Base-by-base conservation (phyloP, 768 basidiomycete genomes). In the Tephrocybe sp. region DNA sequence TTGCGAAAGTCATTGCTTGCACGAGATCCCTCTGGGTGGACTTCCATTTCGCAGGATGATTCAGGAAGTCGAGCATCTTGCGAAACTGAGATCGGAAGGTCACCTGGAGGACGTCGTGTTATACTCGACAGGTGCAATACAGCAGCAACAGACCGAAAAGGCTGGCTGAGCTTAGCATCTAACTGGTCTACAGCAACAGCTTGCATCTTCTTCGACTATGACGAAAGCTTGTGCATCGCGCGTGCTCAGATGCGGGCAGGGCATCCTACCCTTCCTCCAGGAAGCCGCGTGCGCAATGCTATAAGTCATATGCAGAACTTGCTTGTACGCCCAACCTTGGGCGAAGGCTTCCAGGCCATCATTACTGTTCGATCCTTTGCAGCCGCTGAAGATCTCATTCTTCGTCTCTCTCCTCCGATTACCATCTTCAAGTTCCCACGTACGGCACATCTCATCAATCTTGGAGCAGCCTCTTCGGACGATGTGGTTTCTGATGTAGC, bases 191-290 rank as follows among this genome's bases (percentile, higher is more conserved):
- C 44, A 2, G 59, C 69, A 2, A 74, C 80, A 0, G 68, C 81
- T 7, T 79, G 76, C 58, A 65, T 84, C 16, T 78, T 72, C 68
- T 83, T 85, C 61, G 80, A 83, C 57, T 81, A 80, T 53, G 66
- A 72, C 32, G 60, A 61, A 8, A 70, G 69, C 2, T 65, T 84
- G 6, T 84, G 83, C 61, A 66, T 65, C 11, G 73, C 76, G 10
- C 70, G 83, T 8, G 82, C 82, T 4, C 82, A 84, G 62, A 71
- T 69, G 62, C 72, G 83, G 5, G 65, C 74, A 3, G 77, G 72
- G n/a, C 84, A 85, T 52, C 80, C 82, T 4, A 82, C 81, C 7
- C 69, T 85, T 3, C 76, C 76, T 2, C 80, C 82, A 3, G 80
- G 81, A 0, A 68, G 66, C 34, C 69, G 80, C 0, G 82, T 84